Base-by-base conservation (phyloP, 495 filamentous ascomycete genomes). In the Darksidea phi region DNA sequence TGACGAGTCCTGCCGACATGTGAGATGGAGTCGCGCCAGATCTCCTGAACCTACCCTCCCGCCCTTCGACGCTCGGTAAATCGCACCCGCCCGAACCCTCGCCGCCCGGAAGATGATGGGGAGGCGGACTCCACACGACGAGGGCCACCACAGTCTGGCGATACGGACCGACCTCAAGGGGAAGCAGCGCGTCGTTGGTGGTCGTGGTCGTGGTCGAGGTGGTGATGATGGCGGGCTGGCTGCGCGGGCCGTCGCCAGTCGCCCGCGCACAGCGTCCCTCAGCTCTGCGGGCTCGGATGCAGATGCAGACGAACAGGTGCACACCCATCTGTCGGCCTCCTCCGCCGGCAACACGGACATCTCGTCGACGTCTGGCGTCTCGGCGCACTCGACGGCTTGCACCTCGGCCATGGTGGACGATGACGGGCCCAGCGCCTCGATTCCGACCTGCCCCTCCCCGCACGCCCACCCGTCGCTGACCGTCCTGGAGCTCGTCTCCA, bases 401-500 rank as follows among this genome's bases (percentile, higher is more conserved):
- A 68, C 66, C 7, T 68, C 66, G 5, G 41, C 56, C 17, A 61
- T 68, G 62, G 56, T 47, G 41, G 62, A 69, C 32, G 57, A 59
- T 56, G 66, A 61, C 24, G 26, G 47, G 21, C 57, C 52, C 23
- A 48, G 38, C 24, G 50, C 64, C 37, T 55, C 48, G 53, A 36
- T 28, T 13, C 28, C 53, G 11, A 38, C 52, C 25, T 23, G 55
- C 24, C 51, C 37, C 37, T 52, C 64, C n/a, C 32, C 36, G 10
- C 53, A 69, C 47, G 45, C 62, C 15, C 61, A 54, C 18, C 61
- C 66, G 23, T 45, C 21, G 24, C 46, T 60, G 3, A 68, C 66
- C 25, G 54, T 70, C 23, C 53, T 70, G 26, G 68, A 70, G 17
- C 59, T 70, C 23, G 32, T 61, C 1, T 70, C 68, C 1, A 63